These are phyloP conservation scores for Alternaria sp. DNA, from an alignment of 2,329 filamentous ascomycete genomes.

Conservation along the genomic window DNA sequence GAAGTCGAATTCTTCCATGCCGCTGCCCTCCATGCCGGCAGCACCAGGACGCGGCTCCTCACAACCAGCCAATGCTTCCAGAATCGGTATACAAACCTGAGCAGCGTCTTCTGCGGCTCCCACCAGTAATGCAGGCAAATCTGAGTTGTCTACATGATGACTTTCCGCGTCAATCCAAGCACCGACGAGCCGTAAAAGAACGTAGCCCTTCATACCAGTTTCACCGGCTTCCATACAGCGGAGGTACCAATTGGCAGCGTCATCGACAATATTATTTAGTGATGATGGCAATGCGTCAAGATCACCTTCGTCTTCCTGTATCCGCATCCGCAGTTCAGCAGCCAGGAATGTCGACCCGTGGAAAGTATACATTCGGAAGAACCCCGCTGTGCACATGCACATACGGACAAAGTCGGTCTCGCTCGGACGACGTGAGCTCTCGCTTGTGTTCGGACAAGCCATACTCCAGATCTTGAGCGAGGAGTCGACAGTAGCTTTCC, in stretches of 20 bases:
- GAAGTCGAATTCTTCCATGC: slow-evolving; percentile 6
- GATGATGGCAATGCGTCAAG: slow-evolving; percentile 24
- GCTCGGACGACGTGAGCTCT: neutral
- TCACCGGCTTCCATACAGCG: slow-evolving; percentile 36
- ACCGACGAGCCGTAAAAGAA: slow-evolving; percentile 26
- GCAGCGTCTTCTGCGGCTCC: slow-evolving; percentile 24
- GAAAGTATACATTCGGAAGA: slow-evolving; percentile 31
- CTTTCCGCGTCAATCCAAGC: slow-evolving; percentile 32
- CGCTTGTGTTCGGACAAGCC: slow-evolving; percentile 5
- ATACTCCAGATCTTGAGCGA: slow-evolving; percentile 37
- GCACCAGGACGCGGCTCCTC: neutral
- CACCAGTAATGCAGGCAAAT: slow-evolving; percentile 20
- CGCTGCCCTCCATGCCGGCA: neutral
- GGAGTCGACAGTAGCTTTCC: slow-evolving; percentile 34
- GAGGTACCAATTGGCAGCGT: slow-evolving; percentile 29
- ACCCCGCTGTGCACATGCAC: slow-evolving; percentile 30
- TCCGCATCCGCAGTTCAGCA: slow-evolving; percentile 28
- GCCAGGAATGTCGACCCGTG: slow-evolving; percentile 30
- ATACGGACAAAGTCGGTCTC: slow-evolving; percentile 27
- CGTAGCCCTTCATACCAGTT: slow-evolving; percentile 39
- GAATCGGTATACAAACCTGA: slow-evolving; percentile 23
- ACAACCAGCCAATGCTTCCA: slow-evolving; percentile 24
- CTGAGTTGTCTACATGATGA: slow-evolving; percentile 12
- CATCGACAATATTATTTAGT: slow-evolving; percentile 25
- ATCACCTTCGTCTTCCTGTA: slow-evolving; percentile 34